These are phyloP conservation scores for Hirsutella rhossiliensis DNA, from an alignment of 2,329 filamentous ascomycete species.

Conservation along the genomic window DNA sequence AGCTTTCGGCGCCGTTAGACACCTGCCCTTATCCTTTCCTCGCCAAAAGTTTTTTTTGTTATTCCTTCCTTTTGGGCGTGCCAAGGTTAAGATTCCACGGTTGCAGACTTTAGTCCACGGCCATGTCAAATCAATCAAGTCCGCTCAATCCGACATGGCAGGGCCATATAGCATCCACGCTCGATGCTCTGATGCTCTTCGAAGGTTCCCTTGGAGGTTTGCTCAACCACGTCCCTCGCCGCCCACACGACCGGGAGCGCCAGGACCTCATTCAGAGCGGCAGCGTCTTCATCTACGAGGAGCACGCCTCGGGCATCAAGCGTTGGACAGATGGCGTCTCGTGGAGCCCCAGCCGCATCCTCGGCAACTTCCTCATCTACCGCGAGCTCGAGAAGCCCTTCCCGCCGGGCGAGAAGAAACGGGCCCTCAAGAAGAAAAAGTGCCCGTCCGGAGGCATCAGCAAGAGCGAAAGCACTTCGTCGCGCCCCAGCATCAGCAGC, in stretches of 20 bases:
- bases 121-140: constrained; percentile 15
- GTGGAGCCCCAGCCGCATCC: constrained; percentile 81
- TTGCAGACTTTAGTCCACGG: constrained; percentile 1
- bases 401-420: constrained; percentile 73
- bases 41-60: not conserved
- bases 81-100: constrained; percentile 2
- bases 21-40: not conserved
- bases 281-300: constrained; percentile 84
- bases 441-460: constrained; percentile 19
- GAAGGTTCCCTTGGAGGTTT: constrained; percentile 63
- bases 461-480: constrained; percentile 18
- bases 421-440: constrained; percentile 60
- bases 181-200: constrained; percentile 69
- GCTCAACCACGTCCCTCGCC: constrained; percentile 64
- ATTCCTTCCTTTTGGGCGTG: not conserved
- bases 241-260: constrained; percentile 79
- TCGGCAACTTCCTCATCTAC: constrained; percentile 78
- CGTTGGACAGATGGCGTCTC: constrained; percentile 86
- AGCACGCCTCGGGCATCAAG: constrained; percentile 83
- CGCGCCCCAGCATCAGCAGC: constrained; percentile 10
- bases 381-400: constrained; percentile 70
- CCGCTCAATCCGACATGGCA: constrained; percentile 50
- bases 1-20: constrained; percentile 1
- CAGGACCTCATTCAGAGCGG: constrained; percentile 68
- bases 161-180: constrained; percentile 56